Base-by-base conservation (phyloP, 768 basidiomycete genomes). In the Auricularia sp. region DNA sequence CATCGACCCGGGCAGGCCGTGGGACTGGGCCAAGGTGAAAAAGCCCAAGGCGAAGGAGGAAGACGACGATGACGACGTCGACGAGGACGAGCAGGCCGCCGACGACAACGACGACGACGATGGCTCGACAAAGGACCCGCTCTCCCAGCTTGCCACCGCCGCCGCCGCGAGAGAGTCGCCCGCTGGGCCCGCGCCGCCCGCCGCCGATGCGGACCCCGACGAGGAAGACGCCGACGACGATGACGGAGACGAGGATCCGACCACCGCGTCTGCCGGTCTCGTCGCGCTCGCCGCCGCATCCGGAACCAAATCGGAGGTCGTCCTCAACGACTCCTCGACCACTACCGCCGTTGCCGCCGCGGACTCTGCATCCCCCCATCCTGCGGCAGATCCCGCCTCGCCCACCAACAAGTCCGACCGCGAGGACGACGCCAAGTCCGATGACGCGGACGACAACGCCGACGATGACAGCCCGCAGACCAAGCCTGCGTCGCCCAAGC, bases 361-460 rank as follows among this genome's bases (percentile, higher is more conserved):
- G 3, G 79, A 76, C 0, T 77, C 79, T 5, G 75, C 78, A 3
- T 77, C 79, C n/a, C 80, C 81, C 12, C 81, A 80, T 43, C 68
- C 73, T 11, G 72, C 79, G 16, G 69, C 64, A 12, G 70, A 68
- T 2, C 60, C 66, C 23, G 58, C 61, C 33, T 68, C 64, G 36
- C 67, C 70, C 51, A 64, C 36, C 16, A 67, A 71, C 18, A 72
- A 72, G 42, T 63, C 56, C 53, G 69, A 71, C 44, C 64, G 43
- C 36, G 71, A 65, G 7, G 63, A 70, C 67, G 51, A 68, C n/a
- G 21, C 47, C 8, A 51, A 51, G 47, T 51, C 47, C 47, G 66
- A 64, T 29, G 64, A 65, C 16, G 53, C 3, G 14, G 64, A 53
- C 33, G 64, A 64, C 21, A 51, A 47, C 39, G n/a, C 33, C 39